These are phyloP conservation scores for Leptographium flavum DNA, from an alignment of 2,329 filamentous ascomycete genomes.

Conservation along the genomic window DNA sequence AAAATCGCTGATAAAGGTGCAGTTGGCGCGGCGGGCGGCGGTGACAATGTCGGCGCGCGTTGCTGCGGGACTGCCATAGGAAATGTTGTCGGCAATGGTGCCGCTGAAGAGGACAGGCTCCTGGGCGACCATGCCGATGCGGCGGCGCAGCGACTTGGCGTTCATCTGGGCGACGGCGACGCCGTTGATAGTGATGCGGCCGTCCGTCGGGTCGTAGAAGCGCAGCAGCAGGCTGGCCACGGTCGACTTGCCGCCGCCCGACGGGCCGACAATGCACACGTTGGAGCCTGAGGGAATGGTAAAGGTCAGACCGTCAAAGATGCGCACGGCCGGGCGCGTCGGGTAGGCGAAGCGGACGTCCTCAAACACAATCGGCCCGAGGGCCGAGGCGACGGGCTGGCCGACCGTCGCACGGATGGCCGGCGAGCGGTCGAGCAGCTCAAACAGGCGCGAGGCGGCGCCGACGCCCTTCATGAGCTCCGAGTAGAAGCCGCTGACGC, in stretches of 20 bases:
- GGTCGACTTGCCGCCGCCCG: slow-evolving; percentile 90
- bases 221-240: slow-evolving; percentile 82
- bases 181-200: slow-evolving; percentile 70
- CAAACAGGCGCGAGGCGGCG: slow-evolving; percentile 89
- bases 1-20: slow-evolving; percentile 91
- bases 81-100: slow-evolving; percentile 76
- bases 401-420: slow-evolving; percentile 81
- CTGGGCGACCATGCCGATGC: slow-evolving; percentile 89
- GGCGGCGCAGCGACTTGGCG: slow-evolving; percentile 77
- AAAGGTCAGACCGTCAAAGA: slow-evolving; percentile 82
- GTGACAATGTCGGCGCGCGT: slow-evolving; percentile 67
- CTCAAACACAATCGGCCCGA: slow-evolving; percentile 77
- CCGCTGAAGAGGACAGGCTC: slow-evolving; percentile 88
- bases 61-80: slow-evolving; percentile 75
- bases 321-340: slow-evolving; percentile 77
- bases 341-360: slow-evolving; percentile 85
- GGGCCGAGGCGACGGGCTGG: slow-evolving; percentile 62
- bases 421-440: slow-evolving; percentile 80
- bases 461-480: slow-evolving; percentile 99
- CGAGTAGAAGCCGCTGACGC: slow-evolving; percentile 89
- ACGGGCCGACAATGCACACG: slow-evolving; percentile 91
- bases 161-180: slow-evolving; percentile 77
- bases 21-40: slow-evolving; percentile 86
- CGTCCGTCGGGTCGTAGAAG: slow-evolving; percentile 74
- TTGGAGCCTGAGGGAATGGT: slow-evolving; percentile 87